Evolutionary conservation across 768 basidiomycete genomes (phyloP).

Genomic region (Coprinopsis sp.): DNA sequence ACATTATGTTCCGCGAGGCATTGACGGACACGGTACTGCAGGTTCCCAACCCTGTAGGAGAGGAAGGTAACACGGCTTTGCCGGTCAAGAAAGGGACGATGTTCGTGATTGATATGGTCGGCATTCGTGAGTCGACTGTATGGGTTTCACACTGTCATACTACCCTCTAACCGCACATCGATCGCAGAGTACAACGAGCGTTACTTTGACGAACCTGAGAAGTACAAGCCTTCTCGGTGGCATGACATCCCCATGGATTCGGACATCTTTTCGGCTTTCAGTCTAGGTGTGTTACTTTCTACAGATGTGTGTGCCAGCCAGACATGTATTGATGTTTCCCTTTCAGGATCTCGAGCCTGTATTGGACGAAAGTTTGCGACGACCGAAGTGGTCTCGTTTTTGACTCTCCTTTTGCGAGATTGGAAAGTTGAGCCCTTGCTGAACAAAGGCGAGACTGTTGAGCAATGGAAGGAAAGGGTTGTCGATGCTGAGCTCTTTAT

Average conservation of each 20-base stretch:
- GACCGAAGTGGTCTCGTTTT: conserved; percentile 5
- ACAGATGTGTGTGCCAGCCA: background rate
- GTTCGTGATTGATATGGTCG: conserved; percentile 45
- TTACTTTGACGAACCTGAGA: conserved; percentile 44
- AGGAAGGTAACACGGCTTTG: conserved; percentile 33
- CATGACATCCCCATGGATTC: conserved; percentile 33
- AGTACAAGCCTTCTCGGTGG: conserved; percentile 50
- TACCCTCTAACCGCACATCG: background rate
- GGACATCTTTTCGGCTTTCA: conserved; percentile 27
- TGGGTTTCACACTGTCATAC: background rate
- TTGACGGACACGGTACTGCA: conserved; percentile 37
- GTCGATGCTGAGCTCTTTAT: conserved; percentile 31
- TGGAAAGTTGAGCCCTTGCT: conserved; percentile 49
- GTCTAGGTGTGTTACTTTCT: conserved; percentile 29
- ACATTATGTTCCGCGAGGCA: conserved; percentile 38
- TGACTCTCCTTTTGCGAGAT: conserved; percentile 28
- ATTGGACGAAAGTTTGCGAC: conserved; percentile 26
- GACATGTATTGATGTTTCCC: background rate
- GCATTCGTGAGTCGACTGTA: conserved; percentile 36
- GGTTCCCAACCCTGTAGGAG: conserved; percentile 35
- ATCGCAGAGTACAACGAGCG: conserved; percentile 45
- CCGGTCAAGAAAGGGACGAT: conserved; percentile 37
- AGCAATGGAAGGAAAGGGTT: conserved; percentile 33
- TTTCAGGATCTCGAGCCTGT: conserved; percentile 12
- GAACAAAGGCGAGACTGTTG: conserved; percentile 32